phyloP scores from a whole-genome alignment of 768 basidiomycete species.

The Tulasnella sp. region DNA sequence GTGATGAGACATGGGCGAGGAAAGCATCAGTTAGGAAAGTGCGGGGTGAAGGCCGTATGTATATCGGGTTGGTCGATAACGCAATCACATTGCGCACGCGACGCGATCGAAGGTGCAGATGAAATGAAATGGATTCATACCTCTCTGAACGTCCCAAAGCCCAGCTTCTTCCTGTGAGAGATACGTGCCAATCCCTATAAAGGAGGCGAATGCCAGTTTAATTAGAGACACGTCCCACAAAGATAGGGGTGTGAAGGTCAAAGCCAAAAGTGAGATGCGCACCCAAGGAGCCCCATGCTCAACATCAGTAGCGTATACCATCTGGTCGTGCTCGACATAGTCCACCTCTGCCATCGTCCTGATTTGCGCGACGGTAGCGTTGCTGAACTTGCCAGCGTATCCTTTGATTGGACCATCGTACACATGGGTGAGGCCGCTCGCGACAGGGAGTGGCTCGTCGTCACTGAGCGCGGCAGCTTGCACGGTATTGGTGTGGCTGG shows the following conservation, averaged over 20 bases:
- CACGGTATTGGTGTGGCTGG: slow-evolving; percentile 66
- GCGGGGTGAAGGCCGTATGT: neutral
- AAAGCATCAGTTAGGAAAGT: no score
- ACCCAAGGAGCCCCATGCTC: slow-evolving; percentile 84
- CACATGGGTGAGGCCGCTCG: slow-evolving; percentile 47
- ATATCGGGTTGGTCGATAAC: slow-evolving; percentile 8
- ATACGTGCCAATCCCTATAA: slow-evolving; percentile 88
- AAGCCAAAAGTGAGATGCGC: slow-evolving; percentile 25
- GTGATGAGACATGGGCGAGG: no score
- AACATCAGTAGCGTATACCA: slow-evolving; percentile 40
- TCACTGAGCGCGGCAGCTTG: slow-evolving; percentile 47
- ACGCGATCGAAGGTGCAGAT: neutral
- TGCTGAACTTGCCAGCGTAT: slow-evolving; percentile 72
- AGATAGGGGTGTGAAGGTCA: neutral
- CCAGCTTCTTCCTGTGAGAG: slow-evolving; percentile 69
- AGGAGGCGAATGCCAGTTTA: neutral
- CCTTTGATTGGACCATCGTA: slow-evolving; percentile 62
- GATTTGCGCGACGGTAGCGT: slow-evolving; percentile 58
- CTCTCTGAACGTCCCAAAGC: slow-evolving; percentile 61
- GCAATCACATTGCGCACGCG: neutral
- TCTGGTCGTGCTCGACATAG: slow-evolving; percentile 87
- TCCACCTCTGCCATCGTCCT: slow-evolving; percentile 80
- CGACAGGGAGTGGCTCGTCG: slow-evolving; percentile 29
- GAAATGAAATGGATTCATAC: neutral
- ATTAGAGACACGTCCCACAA: neutral